Percentiles rank a stretch among this genome's conserved stretches.
These are phyloP conservation scores for Acrocalymma vagum DNA, from an alignment of 2,329 filamentous ascomycete species.

Conservation along the genomic window DNA sequence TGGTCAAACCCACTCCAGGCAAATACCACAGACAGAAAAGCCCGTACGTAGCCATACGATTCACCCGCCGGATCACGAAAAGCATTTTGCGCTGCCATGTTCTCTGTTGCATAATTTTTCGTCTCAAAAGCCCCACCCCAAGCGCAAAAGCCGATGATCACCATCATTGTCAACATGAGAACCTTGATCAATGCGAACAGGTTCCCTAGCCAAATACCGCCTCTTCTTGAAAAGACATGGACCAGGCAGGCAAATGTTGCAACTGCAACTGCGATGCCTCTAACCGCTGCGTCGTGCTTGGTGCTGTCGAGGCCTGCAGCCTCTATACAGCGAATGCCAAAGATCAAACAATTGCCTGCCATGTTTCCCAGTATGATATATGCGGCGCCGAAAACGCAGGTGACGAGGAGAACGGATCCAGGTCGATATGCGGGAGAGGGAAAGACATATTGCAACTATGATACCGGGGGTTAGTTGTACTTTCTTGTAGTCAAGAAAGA, in stretches of 20 bases:
- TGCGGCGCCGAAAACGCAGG: constrained; percentile 56
- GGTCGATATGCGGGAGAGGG: constrained; percentile 32
- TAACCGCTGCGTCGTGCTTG: constrained; percentile 47
- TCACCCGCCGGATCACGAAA: constrained; percentile 21
- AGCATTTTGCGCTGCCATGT: constrained; percentile 33
- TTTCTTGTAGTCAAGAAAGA: constrained; percentile 1
- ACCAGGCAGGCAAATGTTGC: constrained; percentile 56
- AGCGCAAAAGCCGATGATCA: constrained; percentile 47
- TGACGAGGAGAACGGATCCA: constrained; percentile 42
- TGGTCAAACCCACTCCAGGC: constrained; percentile 54
- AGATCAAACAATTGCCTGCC: constrained; percentile 59
- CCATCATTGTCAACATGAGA: constrained; percentile 56
- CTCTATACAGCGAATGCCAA: constrained; percentile 50
- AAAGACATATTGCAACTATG: constrained; percentile 56
- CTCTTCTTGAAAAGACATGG: too few species aligned
- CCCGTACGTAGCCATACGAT: constrained; percentile 42
- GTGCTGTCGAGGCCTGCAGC: too few species aligned
- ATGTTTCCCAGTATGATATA: constrained; percentile 60
- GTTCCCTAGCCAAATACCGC: constrained; percentile 61
- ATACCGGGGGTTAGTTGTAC: too few species aligned
- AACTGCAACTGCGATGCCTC: constrained; percentile 58
- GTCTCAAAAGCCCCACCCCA: constrained; percentile 7
- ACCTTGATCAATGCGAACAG: constrained; percentile 61
- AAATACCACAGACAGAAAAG: constrained; percentile 57
- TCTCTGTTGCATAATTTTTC: constrained; percentile 21